A percentile compares a stretch with the other conserved stretches of the same genome.
Evolutionary conservation across 805 yeast species (phyloP).

Genomic region (Yarrowia deformans): DNA sequence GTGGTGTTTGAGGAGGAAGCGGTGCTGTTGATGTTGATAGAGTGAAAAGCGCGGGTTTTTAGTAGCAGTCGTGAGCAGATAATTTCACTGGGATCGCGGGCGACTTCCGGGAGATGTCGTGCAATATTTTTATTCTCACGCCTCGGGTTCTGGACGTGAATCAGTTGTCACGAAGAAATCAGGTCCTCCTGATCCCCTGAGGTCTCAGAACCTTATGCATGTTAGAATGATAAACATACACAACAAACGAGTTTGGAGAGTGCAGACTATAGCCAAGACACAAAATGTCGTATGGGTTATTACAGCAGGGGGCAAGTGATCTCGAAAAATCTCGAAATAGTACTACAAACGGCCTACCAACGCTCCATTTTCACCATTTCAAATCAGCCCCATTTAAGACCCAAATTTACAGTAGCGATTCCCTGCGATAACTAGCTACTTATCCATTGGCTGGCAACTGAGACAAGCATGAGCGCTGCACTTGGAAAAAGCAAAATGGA

Average conservation of each 20-base stretch:
- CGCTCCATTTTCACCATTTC: not conserved
- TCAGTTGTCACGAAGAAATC: constrained; percentile 17
- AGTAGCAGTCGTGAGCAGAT: not conserved
- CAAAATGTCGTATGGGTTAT: not conserved
- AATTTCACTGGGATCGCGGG: not conserved
- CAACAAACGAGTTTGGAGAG: constrained; percentile 14
- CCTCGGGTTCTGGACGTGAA: constrained; percentile 2
- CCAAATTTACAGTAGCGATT: not conserved
- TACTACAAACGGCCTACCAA: not conserved
- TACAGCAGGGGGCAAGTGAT: not conserved
- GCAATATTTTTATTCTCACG: not conserved
- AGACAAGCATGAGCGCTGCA: constrained; percentile 17
- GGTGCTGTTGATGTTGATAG: not conserved
- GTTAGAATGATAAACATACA: constrained; percentile 23
- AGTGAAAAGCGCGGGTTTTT: not conserved
- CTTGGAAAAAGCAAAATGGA: constrained; percentile 9
- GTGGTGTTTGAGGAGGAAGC: not conserved
- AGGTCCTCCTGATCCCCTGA: constrained; percentile 31
- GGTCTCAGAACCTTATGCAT: constrained; percentile 35
- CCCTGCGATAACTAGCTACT: constrained; percentile 26
- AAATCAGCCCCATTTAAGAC: too few species aligned
- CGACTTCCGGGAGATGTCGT: not conserved
- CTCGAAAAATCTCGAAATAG: not conserved
- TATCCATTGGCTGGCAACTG: constrained; percentile 32
- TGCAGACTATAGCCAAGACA: constrained; percentile 9